These are phyloP conservation scores for Saccharum officinarum DNA, from an alignment of 176 grass and related monocot species.

Conservation along the genomic window DNA sequence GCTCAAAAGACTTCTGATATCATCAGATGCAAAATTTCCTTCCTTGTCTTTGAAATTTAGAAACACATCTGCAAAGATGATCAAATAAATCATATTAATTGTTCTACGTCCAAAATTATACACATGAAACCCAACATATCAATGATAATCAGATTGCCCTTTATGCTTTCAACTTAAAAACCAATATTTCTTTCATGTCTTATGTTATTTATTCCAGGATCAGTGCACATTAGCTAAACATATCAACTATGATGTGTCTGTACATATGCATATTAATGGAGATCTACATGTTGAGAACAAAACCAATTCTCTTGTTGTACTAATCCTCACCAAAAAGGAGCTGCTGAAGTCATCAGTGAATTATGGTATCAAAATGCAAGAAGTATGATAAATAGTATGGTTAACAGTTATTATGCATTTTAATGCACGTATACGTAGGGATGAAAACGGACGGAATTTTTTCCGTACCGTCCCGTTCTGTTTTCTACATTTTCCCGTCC, in stretches of 20 bases:
- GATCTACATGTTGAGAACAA: background rate
- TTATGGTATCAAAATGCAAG: too few relatives aligned
- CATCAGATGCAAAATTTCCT: conserved; percentile 5
- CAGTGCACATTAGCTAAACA: background rate
- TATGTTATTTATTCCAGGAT: background rate
- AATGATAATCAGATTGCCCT: background rate
- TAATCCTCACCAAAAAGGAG: background rate
- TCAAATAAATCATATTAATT: background rate
- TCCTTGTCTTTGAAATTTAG: conserved; percentile 23
- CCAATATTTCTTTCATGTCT: background rate
- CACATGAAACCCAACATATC: background rate
- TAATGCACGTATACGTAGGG: background rate
- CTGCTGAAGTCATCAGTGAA: too few relatives aligned
- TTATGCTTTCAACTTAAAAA: background rate
- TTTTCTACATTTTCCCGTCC: too few relatives aligned
- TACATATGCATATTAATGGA: background rate
- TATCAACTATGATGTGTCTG: background rate
- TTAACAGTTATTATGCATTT: background rate
- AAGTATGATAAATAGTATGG: too few relatives aligned
- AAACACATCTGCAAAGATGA: conserved; percentile 28
- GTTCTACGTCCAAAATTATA: background rate
- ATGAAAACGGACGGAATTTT: too few relatives aligned
- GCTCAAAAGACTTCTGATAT: conserved; percentile 22
- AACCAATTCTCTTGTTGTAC: background rate
- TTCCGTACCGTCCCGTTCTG: too few relatives aligned